Conservation (phyloP, 139 green algal genomes). For the Coelastrella sp. region DNA sequence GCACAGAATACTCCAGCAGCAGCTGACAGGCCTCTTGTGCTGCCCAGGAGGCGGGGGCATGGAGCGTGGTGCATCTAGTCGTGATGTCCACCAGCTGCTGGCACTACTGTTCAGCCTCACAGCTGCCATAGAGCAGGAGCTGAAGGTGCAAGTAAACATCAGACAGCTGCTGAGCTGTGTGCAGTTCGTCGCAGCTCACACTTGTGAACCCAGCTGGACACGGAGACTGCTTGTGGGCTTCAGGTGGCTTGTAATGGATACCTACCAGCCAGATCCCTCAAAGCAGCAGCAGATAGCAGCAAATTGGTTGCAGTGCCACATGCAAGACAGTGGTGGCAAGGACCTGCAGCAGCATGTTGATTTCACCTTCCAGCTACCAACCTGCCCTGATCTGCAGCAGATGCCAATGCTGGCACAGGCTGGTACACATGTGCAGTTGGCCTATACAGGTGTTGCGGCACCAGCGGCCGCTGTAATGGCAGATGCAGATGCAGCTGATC, state of each 20-base stretch:
- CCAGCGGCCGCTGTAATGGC: background rate
- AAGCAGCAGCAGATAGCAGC: conserved; percentile 26
- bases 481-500: too few relatives aligned
- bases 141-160: background rate
- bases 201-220: conserved; percentile 4
- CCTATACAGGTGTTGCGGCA: conserved; percentile 38
- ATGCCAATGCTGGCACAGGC: background rate
- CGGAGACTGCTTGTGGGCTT: conserved; percentile 41
- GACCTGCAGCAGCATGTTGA: background rate
- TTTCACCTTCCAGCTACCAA: conserved; percentile 2
- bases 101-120: conserved; percentile 11
- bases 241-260: conserved; percentile 45
- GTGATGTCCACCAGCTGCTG: conserved; percentile 1
- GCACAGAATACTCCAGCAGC: background rate
- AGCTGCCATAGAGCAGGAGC: background rate
- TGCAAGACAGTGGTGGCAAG: background rate
- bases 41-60: background rate
- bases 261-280: conserved; percentile 10
- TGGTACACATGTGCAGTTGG: conserved; percentile 38
- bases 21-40: background rate
- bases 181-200: background rate
- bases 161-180: conserved; percentile 35
- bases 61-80: background rate
- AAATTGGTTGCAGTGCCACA: background rate
- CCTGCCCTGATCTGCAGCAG: conserved; percentile 3